Conservation (phyloP, 441 rosid species). For the Daphne laureola region DNA sequence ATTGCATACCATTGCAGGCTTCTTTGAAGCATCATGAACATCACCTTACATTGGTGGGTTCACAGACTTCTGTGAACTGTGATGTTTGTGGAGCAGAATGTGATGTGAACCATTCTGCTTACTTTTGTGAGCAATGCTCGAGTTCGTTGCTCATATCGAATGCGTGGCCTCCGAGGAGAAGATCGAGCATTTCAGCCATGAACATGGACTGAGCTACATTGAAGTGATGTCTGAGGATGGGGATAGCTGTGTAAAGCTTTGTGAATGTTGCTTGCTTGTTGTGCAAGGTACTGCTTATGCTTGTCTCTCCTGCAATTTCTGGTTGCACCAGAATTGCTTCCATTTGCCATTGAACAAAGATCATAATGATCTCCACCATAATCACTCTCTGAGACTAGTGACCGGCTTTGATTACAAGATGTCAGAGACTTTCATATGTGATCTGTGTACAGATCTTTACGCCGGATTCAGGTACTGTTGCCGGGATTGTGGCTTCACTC, state of each 20-base stretch:
- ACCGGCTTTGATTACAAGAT: background rate
- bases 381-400: background rate
- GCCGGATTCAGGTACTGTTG: background rate
- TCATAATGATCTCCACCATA: background rate
- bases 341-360: background rate
- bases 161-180: background rate
- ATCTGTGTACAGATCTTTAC: background rate
- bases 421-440: background rate
- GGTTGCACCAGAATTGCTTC: background rate
- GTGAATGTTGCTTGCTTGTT: background rate
- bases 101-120: background rate
- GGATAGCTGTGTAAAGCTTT: background rate
- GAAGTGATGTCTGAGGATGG: background rate
- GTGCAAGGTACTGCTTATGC: conserved; percentile 1
- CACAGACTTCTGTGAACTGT: background rate
- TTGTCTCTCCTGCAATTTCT: background rate
- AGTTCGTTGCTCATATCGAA: background rate
- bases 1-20: conserved; percentile 3
- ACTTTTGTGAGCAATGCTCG: conserved; percentile 1
- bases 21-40: background rate
- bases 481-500: background rate
- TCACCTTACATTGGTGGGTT: background rate
- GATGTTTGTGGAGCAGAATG: conserved; percentile 1
- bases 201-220: background rate
- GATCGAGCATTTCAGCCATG: background rate